Base-by-base conservation (phyloP, 108 stramenopile genomes). In the Pseudonitzschia delicatissima region DNA sequence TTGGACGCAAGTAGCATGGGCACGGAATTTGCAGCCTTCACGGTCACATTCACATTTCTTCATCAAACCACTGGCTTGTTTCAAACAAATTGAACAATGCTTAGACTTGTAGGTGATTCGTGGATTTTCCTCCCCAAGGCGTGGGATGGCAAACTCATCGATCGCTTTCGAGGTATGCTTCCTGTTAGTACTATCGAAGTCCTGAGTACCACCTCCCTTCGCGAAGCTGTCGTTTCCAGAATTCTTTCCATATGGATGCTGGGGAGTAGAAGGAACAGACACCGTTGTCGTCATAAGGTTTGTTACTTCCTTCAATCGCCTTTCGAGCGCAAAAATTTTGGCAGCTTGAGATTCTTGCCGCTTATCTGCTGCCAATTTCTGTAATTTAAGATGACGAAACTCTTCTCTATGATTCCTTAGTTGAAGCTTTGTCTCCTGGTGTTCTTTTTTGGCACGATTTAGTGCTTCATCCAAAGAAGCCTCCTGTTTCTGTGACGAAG, bases 301-400 rank as follows among this genome's bases (percentile, higher is more conserved):
- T 37, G 60, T 61, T 4, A 37, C 37, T 2, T 40, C 33, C 21
- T 40, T 29, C 37, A 61, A 42, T 33, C 60, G 37, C 40, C 60
- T 21, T 21, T 61, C 60, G n/a, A 61, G 21, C 3, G 36, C 9
- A 61, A 2, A 37, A 0, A 61, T 37, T 21, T 61, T 61, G 17
- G 39, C 35, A 7, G 36, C 25, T 37, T 33, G 60, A 28, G 36
- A 42, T 18, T 37, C 26, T 27, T 40, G 28, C 32, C 32, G 25
- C 60, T 61, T 61, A 12, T 61, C 60, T 13, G 21, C 39, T 26
- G 60, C 39, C 5, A 40, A 26, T 42, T 61, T 61, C 39, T 61
- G 36, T 21, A 61, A 13, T 37, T 42, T 61, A 5, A 61, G 60
- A 15, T 27, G 37, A 6, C 40, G 37, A 12, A 61, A 23, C 2